Evolutionary conservation across 331 rosid species (phyloP).

Genomic region (Acacia pycnantha): DNA sequence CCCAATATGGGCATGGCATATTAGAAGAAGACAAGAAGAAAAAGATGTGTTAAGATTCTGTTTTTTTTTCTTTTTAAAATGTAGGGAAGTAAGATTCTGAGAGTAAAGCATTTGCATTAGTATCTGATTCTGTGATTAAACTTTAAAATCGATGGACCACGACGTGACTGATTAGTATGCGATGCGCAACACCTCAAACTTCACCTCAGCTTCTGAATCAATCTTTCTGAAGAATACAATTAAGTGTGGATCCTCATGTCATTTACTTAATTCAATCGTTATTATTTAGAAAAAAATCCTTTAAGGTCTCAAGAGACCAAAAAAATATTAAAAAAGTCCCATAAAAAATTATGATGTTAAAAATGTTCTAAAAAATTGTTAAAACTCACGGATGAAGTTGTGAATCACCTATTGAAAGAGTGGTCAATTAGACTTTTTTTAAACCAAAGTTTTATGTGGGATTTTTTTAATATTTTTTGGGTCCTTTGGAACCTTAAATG

Average conservation of each 20-base stretch:
- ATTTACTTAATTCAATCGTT: background rate
- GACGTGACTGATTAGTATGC: constrained; percentile 11
- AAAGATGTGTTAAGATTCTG: background rate
- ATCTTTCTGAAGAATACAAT: background rate
- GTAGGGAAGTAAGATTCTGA: constrained; percentile 14
- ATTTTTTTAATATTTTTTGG: no score
- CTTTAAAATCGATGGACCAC: background rate
- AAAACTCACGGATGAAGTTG: no score
- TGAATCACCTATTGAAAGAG: no score
- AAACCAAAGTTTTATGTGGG: no score
- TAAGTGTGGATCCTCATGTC: background rate
- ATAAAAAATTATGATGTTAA: no score
- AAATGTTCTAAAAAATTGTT: no score
- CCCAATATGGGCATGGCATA: constrained; percentile 37
- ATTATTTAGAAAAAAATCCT: no score
- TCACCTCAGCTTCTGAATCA: background rate
- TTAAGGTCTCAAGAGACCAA: no score
- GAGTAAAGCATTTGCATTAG: constrained; percentile 23
- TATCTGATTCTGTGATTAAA: constrained; percentile 23
- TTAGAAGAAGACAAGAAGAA: background rate
- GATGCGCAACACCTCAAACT: background rate
- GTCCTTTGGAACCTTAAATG: no score
- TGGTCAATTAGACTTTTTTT: no score
- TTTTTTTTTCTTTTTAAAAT: background rate
- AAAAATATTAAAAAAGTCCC: no score